These are phyloP conservation scores for Daedaleopsis sinensis DNA, from an alignment of 768 basidiomycete species.

Conservation along the genomic window DNA sequence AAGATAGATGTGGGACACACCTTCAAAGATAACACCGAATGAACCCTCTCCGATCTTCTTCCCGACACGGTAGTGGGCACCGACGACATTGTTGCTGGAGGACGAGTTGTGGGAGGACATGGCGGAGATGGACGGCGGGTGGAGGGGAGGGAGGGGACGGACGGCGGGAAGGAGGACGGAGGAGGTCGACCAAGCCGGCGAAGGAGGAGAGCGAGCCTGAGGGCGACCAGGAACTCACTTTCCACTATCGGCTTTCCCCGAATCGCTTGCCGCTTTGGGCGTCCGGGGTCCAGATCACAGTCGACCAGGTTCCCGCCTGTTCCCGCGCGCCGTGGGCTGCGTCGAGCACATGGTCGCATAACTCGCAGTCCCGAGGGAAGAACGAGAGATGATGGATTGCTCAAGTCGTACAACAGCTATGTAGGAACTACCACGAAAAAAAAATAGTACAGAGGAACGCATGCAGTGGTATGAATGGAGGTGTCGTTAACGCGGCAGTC, in stretches of 20 bases:
- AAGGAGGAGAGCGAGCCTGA: constrained; percentile 3
- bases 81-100: constrained; percentile 79
- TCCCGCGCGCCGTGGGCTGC: too few species aligned
- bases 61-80: constrained; percentile 96
- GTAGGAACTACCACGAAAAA: constrained; percentile 10
- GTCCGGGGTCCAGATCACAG: background rate
- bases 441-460: constrained; percentile 16
- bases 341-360: too few species aligned
- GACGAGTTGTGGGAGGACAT: constrained; percentile 49
- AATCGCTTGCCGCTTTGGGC: constrained; percentile 10
- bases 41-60: constrained; percentile 99
- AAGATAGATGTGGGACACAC: constrained; percentile 38
- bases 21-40: constrained; percentile 96
- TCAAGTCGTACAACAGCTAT: constrained; percentile 20
- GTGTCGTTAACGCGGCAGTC: constrained; percentile 14
- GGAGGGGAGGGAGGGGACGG: constrained; percentile 12
- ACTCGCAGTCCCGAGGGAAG: background rate
- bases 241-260: constrained; percentile 15
- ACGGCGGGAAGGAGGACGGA: constrained; percentile 13
- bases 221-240: constrained; percentile 10
- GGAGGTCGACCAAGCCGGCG: constrained; percentile 11
- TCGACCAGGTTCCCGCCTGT: too few species aligned
- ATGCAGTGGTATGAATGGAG: constrained; percentile 20
- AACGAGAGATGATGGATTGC: constrained; percentile 12
- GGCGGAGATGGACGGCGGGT: constrained; percentile 15